A percentile compares a stretch with the other conserved stretches of the same genome.
phyloP scores from a whole-genome alignment of 208 protist species.

The Leptomonas pyrrhocoris region DNA sequence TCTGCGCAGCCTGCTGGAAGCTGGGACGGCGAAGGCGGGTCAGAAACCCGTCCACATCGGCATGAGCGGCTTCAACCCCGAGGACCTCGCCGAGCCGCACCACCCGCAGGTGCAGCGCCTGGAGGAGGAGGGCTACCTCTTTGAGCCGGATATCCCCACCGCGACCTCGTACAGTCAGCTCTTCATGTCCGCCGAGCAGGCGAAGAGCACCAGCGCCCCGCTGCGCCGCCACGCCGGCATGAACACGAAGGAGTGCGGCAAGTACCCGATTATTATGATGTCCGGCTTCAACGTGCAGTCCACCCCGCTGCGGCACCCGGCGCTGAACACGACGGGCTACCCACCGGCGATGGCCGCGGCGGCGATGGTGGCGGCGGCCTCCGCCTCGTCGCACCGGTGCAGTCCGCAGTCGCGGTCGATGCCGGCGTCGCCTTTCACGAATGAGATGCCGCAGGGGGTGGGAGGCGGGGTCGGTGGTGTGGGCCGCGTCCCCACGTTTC shows the following conservation, averaged over 20 bases:
- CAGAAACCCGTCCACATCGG: slow-evolving; percentile 37
- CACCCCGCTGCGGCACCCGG: slow-evolving; percentile 48
- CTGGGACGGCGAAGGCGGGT: slow-evolving; percentile 52
- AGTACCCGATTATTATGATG: slow-evolving; percentile 66
- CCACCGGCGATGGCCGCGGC: slow-evolving; percentile 24
- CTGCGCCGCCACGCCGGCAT: slow-evolving; percentile 23
- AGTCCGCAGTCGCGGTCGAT: slow-evolving; percentile 16
- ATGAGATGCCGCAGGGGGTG: not conserved
- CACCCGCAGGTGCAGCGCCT: slow-evolving; percentile 32
- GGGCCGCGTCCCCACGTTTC: slow-evolving; percentile 16
- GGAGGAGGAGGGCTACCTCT: slow-evolving; percentile 57
- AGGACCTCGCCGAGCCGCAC: slow-evolving; percentile 36
- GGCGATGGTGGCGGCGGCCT: slow-evolving; percentile 5
- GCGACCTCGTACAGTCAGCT: slow-evolving; percentile 31
- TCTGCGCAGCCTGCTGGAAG: slow-evolving; percentile 60
- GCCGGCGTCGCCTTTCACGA: slow-evolving; percentile 4
- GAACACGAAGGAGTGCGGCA: slow-evolving; percentile 55
- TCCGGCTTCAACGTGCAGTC: slow-evolving; percentile 77
- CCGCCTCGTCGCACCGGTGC: not conserved
- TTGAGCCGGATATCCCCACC: slow-evolving; percentile 73
- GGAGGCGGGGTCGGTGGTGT: slow-evolving; percentile 3
- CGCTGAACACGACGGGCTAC: slow-evolving; percentile 38
- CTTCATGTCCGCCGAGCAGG: slow-evolving; percentile 38
- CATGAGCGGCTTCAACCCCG: slow-evolving; percentile 45
- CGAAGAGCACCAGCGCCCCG: slow-evolving; percentile 8